Percentiles rank a stretch among this genome's conserved stretches.
phyloP scores from a whole-genome alignment of 2,329 filamentous ascomycete genomes.

The Kalmusia sp. region DNA sequence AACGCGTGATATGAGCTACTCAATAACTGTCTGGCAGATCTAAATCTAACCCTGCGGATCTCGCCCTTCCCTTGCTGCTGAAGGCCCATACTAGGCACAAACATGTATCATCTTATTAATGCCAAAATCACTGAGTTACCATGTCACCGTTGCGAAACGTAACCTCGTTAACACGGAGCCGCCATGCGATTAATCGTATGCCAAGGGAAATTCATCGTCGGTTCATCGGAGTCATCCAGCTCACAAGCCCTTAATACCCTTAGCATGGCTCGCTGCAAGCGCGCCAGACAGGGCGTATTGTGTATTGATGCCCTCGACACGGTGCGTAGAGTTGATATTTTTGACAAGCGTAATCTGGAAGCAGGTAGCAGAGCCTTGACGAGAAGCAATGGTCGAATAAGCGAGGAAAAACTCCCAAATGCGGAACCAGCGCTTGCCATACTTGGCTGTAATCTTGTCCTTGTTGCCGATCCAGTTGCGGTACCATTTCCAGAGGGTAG shows the following conservation, averaged over 20 bases:
- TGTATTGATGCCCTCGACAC: slow-evolving; percentile 73
- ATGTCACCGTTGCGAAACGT: background rate
- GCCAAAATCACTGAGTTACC: background rate
- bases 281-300: slow-evolving; percentile 76
- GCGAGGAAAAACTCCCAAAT: slow-evolving; percentile 94
- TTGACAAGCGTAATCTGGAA: slow-evolving; percentile 88
- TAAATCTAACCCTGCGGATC: background rate
- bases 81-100: background rate
- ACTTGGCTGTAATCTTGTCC: slow-evolving; percentile 93
- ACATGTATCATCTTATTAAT: background rate
- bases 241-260: slow-evolving; percentile 23
- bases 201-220: background rate
- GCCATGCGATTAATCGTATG: background rate
- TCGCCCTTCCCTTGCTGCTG: background rate
- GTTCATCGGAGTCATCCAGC: background rate
- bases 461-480: slow-evolving; percentile 96
- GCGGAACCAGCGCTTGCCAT: slow-evolving; percentile 93
- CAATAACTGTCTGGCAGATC: background rate
- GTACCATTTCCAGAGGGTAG: slow-evolving; percentile 98
- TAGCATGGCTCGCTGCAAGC: slow-evolving; percentile 58
- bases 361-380: slow-evolving; percentile 84
- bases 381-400: slow-evolving; percentile 81
- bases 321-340: slow-evolving; percentile 88
- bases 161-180: background rate
- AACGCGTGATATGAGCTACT: background rate